Evolutionary conservation across 352 stramenopile genomes (phyloP).

Genomic region (Phytophthora macrochlamydospora): DNA sequence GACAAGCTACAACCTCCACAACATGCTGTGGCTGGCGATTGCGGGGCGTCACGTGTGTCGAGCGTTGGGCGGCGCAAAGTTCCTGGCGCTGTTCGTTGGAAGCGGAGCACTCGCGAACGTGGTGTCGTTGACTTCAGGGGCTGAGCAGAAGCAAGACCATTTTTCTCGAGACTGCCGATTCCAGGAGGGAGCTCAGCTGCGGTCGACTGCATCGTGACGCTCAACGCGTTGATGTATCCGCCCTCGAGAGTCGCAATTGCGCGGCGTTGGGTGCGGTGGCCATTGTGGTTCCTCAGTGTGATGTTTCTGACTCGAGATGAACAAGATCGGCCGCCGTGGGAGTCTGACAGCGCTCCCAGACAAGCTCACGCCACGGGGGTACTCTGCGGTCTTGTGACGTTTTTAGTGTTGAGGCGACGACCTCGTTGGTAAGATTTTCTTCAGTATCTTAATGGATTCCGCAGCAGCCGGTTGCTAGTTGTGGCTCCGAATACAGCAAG

Average conservation of each 20-base stretch:
- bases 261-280: conserved; percentile 23
- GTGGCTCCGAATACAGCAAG: too few species aligned
- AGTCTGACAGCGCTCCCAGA: conserved; percentile 5
- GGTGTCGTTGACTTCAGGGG: conserved; percentile 6
- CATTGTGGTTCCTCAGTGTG: conserved; percentile 22
- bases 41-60: conserved; percentile 23
- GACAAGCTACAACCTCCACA: conserved; percentile 6
- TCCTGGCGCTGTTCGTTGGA: conserved; percentile 19
- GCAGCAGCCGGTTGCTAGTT: too few species aligned
- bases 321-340: conserved; percentile 6
- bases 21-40: conserved; percentile 17
- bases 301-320: conserved; percentile 27
- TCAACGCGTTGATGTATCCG: conserved; percentile 33
- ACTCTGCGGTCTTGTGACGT: conserved; percentile 19
- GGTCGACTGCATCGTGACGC: conserved; percentile 26
- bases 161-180: conserved; percentile 11
- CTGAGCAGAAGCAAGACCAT: background rate
- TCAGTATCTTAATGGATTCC: too few species aligned
- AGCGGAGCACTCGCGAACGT: conserved; percentile 20
- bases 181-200: conserved; percentile 15
- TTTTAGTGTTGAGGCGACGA: conserved; percentile 18
- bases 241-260: conserved; percentile 24
- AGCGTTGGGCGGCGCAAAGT: conserved; percentile 16
- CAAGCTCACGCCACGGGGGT: conserved; percentile 19
- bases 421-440: background rate